phyloP scores from a whole-genome alignment of 2,329 filamentous ascomycete genomes.

The Arthrobotrys iridis region DNA sequence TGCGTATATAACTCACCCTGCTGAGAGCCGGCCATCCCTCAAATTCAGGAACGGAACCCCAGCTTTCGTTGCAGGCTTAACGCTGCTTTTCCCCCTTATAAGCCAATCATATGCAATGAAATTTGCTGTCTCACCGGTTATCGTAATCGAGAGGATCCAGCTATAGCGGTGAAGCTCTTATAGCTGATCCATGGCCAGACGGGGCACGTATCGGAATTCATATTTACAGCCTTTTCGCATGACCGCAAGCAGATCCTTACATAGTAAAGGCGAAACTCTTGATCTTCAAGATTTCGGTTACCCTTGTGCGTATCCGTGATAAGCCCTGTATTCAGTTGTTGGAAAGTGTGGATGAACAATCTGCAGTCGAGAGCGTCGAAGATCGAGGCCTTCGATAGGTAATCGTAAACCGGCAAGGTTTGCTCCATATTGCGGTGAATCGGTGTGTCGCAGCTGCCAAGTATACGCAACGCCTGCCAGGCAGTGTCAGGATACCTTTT shows the following conservation, averaged over 20 bases:
- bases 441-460: neutral
- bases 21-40: conserved; percentile 12
- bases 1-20: conserved; percentile 38
- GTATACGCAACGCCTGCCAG: conserved; percentile 20
- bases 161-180: neutral
- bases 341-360: conserved; percentile 3
- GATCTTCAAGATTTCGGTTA: conserved; percentile 42
- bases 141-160: conserved; percentile 37
- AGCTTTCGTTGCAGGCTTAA: conserved; percentile 37
- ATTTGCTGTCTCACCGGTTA: conserved; percentile 31
- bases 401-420: conserved; percentile 40
- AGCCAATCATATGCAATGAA: conserved; percentile 27
- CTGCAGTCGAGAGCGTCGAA: neutral
- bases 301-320: conserved; percentile 29
- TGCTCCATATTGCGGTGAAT: conserved; percentile 12
- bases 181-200: conserved; percentile 18
- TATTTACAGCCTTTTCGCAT: neutral
- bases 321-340: neutral
- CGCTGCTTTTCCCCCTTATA: conserved; percentile 4
- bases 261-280: conserved; percentile 36
- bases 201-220: conserved; percentile 7
- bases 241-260: conserved; percentile 28
- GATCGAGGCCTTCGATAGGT: conserved; percentile 35
- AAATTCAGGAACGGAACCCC: conserved; percentile 47
- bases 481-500: conserved; percentile 8